Evolutionary conservation across 768 basidiomycete genomes (phyloP).

Genomic region (Tephrocybe sp.): DNA sequence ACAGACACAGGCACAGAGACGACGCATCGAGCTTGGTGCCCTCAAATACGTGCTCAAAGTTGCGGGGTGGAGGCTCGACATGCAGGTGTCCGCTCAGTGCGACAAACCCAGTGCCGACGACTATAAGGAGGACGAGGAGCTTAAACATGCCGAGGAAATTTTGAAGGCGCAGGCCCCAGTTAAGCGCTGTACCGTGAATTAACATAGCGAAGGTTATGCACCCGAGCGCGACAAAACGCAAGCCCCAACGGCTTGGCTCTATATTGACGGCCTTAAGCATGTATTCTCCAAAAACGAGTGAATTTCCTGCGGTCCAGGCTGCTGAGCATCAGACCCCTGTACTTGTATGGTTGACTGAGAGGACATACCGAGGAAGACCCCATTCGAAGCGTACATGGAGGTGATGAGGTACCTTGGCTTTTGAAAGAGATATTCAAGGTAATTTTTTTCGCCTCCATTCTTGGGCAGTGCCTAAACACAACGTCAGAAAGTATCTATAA

Average conservation of each 20-base stretch:
- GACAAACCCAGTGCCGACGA: conserved; percentile 45
- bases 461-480: conserved; percentile 50
- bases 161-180: conserved; percentile 55
- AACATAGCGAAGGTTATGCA: conserved; percentile 33
- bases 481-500: neutral
- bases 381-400: conserved; percentile 55
- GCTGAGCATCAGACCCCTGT: neutral
- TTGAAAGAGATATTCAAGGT: conserved; percentile 61
- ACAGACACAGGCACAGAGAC: conserved; percentile 45
- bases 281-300: conserved; percentile 58
- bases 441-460: conserved; percentile 74
- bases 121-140: conserved; percentile 42
- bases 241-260: conserved; percentile 16
- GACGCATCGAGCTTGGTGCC: conserved; percentile 40
- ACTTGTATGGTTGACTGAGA: neutral
- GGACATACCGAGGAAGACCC: conserved; percentile 40
- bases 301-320: conserved; percentile 33
- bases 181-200: conserved; percentile 40
- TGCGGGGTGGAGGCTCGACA: conserved; percentile 24
- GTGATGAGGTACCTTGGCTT: conserved; percentile 57
- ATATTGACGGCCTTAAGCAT: conserved; percentile 24
- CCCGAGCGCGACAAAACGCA: conserved; percentile 27
- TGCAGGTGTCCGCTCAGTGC: conserved; percentile 33
- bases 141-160: conserved; percentile 60
- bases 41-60: conserved; percentile 28